These are phyloP conservation scores for Uronychia binucleata DNA, from an alignment of 73 alveolate genomes.

Conservation along the genomic window DNA sequence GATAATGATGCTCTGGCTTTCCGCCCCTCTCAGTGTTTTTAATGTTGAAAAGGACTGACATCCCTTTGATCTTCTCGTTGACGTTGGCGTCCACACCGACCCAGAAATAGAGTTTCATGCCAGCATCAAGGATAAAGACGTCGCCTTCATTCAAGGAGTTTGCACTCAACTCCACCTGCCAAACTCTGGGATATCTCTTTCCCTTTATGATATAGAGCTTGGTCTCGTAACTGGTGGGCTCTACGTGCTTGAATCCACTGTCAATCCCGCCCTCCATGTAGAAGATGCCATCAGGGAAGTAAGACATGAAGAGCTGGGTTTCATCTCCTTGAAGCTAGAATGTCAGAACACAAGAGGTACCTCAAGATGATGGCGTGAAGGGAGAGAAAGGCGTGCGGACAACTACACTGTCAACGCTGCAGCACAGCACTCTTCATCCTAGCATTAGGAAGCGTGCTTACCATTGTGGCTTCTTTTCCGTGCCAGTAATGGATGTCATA, in stretches of 20 bases:
- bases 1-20: conserved; percentile 37
- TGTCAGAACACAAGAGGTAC: neutral
- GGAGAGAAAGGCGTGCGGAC: conserved; percentile 7
- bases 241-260: conserved; percentile 58
- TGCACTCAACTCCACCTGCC: conserved; percentile 38
- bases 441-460: neutral
- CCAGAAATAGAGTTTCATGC: conserved; percentile 61
- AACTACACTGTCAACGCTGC: conserved; percentile 67
- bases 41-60: conserved; percentile 48
- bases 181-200: conserved; percentile 66
- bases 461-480: conserved; percentile 59
- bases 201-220: conserved; percentile 60
- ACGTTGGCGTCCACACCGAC: conserved; percentile 52
- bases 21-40: conserved; percentile 54
- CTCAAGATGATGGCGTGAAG: conserved; percentile 64
- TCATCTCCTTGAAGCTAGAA: conserved; percentile 41
- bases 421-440: conserved; percentile 65
- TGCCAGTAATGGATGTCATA: conserved; percentile 69
- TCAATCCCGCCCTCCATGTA: conserved; percentile 67
- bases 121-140: conserved; percentile 52
- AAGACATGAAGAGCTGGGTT: conserved; percentile 42
- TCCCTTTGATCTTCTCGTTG: conserved; percentile 50
- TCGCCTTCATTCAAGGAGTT: conserved; percentile 59
- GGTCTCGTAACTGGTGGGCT: conserved; percentile 33
- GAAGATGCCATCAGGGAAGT: conserved; percentile 52